Evolutionary conservation across 257 asterid genomes (phyloP).

Genomic region (Cruciata laevipes): DNA sequence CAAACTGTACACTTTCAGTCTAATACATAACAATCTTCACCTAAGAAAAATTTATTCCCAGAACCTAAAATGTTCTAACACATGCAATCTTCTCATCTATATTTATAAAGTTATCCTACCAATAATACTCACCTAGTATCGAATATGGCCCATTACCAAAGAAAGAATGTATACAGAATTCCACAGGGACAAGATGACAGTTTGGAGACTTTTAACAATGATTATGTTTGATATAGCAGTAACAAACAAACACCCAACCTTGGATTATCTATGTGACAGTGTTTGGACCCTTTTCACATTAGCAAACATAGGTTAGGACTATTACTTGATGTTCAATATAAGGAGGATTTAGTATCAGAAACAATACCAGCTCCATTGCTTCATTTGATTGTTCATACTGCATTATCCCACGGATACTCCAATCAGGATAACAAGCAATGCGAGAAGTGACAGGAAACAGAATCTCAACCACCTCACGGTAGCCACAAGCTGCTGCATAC

Average conservation of each 20-base stretch:
- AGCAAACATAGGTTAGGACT: neutral
- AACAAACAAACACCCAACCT: neutral
- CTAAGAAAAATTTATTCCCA: neutral
- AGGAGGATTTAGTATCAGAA: neutral
- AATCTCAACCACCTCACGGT: neutral
- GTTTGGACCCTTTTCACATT: neutral
- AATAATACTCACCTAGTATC: neutral
- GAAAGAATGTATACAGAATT: neutral
- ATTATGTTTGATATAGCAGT: neutral
- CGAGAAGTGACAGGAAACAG: conserved; percentile 25
- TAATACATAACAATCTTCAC: neutral
- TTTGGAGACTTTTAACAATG: neutral
- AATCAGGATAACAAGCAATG: conserved; percentile 16
- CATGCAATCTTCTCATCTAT: neutral
- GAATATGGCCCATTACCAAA: neutral
- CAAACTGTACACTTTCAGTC: neutral
- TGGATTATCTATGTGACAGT: neutral
- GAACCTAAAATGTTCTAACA: neutral
- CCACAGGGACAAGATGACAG: neutral
- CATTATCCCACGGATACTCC: conserved; percentile 27
- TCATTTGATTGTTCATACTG: conserved; percentile 11
- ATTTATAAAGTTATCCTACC: neutral
- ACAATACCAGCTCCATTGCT: conserved; percentile 1
- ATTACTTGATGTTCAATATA: neutral
- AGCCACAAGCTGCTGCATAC: neutral